Base-by-base conservation (phyloP, 2,329 filamentous ascomycete genomes). In the Tolypocladium paradoxum region DNA sequence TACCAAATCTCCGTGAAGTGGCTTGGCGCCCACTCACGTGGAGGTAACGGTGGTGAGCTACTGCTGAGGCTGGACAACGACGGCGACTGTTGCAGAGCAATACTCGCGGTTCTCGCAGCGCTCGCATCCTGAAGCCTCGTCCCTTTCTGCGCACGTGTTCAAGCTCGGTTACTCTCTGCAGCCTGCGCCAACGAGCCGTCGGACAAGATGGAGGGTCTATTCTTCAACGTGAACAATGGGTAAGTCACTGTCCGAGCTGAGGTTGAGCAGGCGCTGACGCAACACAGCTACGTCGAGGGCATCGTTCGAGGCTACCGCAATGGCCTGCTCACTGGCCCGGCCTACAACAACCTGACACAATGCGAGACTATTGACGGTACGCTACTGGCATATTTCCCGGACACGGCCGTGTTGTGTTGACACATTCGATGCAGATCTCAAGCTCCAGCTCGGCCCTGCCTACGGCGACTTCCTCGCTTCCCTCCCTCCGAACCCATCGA, bases 301-400 rank as follows among this genome's bases (percentile, higher is more conserved):
- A 91, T 99, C 69, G 90, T 97, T 65, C 88, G 93, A 65, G 93
- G 93, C 59, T 99, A 97, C 75, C 87, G 92, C 68, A 99, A 97
- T 73, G 82, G 86, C 65, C 86, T 99, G 58, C 82, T 99, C 67
- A 97, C 88, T 53, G 76, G 85, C 70, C 79, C 89, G 68, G 95
- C 92, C 76, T 99, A 99, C 76, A 85, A 80, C 75, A 99, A 97
- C 76, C 74, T 97, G 73, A 95, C 88, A 58, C 92, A 97, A 80
- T 97, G 92, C 82, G 92, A 97, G 75, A 96, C 84, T 49, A 92
- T 97, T 64, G 92, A 97, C 74, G 92, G 92, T 93, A 53, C 50
- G 40, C 31, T 47, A 37, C 14, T 37, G 52, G 5, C 12, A 36
- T 27, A 22, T 5, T 31, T 18, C 8, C 40, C 7, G 4, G 2